Evolutionary conservation across 148 eudicot genomes (phyloP).

Genomic region (Persicaria tinctoria): DNA sequence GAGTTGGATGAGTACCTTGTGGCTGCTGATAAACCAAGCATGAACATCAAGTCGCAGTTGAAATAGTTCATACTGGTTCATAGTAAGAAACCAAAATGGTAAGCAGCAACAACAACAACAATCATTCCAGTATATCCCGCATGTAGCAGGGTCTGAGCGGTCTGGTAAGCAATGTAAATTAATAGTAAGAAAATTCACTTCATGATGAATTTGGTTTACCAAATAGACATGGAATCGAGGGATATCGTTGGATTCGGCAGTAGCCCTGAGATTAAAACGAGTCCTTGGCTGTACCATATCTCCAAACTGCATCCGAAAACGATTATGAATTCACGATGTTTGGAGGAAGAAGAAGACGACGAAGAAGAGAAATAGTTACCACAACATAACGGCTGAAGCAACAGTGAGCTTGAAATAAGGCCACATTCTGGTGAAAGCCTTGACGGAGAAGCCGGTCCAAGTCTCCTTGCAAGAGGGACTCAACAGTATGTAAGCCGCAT

Average conservation of each 20-base stretch:
- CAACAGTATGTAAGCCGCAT: conserved; percentile 19
- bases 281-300: conserved; percentile 28
- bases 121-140: too few relatives aligned
- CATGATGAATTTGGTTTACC: conserved; percentile 15
- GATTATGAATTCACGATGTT: too few relatives aligned
- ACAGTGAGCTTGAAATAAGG: conserved; percentile 28
- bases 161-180: neutral
- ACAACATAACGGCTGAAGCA: conserved; percentile 32
- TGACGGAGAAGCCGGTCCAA: conserved; percentile 26
- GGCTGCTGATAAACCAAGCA: conserved; percentile 14
- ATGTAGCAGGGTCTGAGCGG: too few relatives aligned
- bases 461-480: conserved; percentile 26
- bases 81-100: neutral
- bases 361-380: conserved; percentile 10
- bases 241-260: conserved; percentile 26
- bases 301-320: conserved; percentile 21
- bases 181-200: neutral
- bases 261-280: conserved; percentile 27
- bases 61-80: conserved; percentile 25
- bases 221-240: conserved; percentile 27
- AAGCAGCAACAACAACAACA: too few relatives aligned
- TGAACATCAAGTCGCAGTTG: conserved; percentile 19
- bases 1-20: conserved; percentile 11
- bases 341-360: neutral
- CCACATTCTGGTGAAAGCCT: conserved; percentile 25